Evolutionary conservation across 1,284 basidiomycete species (phyloP), one percentile per base, ranked within the genome.

Genomic region (Ganoderma leucocontextum): DNA sequence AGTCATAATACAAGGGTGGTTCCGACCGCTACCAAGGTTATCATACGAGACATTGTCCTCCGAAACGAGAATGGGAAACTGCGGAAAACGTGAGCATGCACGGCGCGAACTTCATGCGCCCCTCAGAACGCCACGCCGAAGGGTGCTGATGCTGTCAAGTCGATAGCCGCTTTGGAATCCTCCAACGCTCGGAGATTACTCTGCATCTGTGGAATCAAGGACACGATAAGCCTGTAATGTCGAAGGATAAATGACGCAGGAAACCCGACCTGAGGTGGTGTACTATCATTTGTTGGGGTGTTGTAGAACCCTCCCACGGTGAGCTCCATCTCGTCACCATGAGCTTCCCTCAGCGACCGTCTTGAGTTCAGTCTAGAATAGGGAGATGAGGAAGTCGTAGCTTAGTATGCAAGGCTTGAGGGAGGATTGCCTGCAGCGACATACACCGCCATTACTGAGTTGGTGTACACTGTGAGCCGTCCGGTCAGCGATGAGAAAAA

Each of bases 391-490:
- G 5, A 12, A 25, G 29, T 29, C 12, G 4, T 29, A 25, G 0
- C 8, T 36, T 10, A 55, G 33, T 33, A 42, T 12, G 5, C 7
- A 17, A 55, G 19, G n/a, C n/a, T 25, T 15, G 15, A 17, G 36
- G n/a, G 33, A 29, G 38, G 13, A 12, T 4, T 36, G 17, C 5
- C 19, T 9, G 8, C 5, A n/a, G 39, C 1, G 10, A 17, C 62
- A 13, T 63, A 63, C 62, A 58, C 52, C 8, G 62, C 62, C 39
- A 63, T 49, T 2, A 63, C 53, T 5, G 62, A 63, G 29, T 63
- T 63, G 22, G 62, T 63, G 39, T 63, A 63, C 36, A 57, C 62
- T 63, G 39, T 8, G 9, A 4, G 19, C 5, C 19, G n/a, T 6
- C 4, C 36, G 25, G 17, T 44, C 25, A 63, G 52, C 25, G 4